A percentile compares a stretch with the other conserved stretches of the same genome.
phyloP scores from a whole-genome alignment of 2,329 filamentous ascomycete species.

The Neofusicoccum sp. region DNA sequence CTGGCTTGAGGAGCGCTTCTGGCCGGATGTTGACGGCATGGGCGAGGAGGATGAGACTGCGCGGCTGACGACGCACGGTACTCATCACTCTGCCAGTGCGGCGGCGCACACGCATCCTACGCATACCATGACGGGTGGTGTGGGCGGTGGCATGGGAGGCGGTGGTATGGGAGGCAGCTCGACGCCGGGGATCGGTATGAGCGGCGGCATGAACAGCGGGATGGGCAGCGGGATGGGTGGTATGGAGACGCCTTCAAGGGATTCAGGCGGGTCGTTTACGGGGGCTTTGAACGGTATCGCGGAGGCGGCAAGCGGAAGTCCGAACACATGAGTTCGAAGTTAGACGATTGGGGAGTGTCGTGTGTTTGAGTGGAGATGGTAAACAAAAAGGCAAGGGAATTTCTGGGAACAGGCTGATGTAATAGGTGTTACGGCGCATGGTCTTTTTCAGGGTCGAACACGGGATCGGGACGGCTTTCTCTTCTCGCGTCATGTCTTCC shows the following conservation, averaged over 20 bases:
- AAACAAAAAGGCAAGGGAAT: slow-evolving; percentile 9
- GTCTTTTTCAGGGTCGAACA: not conserved
- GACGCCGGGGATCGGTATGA: slow-evolving; percentile 22
- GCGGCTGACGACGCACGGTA: slow-evolving; percentile 2
- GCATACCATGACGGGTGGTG: not conserved
- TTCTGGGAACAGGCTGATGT: slow-evolving; percentile 1
- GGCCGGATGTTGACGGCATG: slow-evolving; percentile 54
- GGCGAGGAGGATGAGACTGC: slow-evolving; percentile 46
- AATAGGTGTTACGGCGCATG: slow-evolving; percentile 17
- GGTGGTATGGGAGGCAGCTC: slow-evolving; percentile 8
- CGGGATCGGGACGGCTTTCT: slow-evolving; percentile 8
- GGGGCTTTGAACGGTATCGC: slow-evolving; percentile 23
- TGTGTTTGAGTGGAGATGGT: not conserved
- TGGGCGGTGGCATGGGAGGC: not conserved
- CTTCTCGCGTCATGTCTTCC: too few species aligned
- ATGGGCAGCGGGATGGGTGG: slow-evolving; percentile 25
- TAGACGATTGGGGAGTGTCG: not conserved
- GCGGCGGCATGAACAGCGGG: slow-evolving; percentile 19
- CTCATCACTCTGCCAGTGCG: slow-evolving; percentile 13
- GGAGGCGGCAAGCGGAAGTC: slow-evolving; percentile 17
- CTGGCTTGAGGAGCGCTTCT: slow-evolving; percentile 52
- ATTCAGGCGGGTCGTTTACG: slow-evolving; percentile 1
- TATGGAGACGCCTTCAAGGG: slow-evolving; percentile 19
- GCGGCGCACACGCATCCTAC: slow-evolving; percentile 16
- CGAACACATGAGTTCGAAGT: slow-evolving; percentile 3